Evolutionary conservation across 1,139 yeast genomes (phyloP).

Genomic region (Suhomyces coccinellae): DNA sequence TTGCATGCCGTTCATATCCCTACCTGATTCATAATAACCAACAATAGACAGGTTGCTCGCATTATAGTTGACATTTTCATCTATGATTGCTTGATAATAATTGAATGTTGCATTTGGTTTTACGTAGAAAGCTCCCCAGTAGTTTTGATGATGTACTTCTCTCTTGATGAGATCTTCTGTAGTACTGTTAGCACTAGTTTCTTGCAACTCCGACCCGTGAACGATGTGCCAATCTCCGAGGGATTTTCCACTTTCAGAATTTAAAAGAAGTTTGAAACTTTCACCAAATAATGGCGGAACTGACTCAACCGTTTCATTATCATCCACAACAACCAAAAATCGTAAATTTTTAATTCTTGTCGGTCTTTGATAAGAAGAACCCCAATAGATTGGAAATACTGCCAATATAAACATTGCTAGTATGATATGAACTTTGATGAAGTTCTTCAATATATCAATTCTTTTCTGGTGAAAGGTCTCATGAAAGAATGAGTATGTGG

Average conservation of each 20-base stretch:
- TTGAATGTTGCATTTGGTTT: conserved; percentile 31
- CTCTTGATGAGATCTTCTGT: conserved; percentile 27
- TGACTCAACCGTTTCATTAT: conserved; percentile 29
- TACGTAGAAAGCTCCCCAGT: conserved; percentile 47
- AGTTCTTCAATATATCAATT: conserved; percentile 16
- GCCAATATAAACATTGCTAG: conserved; percentile 34
- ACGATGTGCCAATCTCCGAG: conserved; percentile 26
- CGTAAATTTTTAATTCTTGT: conserved; percentile 32
- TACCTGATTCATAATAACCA: conserved; percentile 42
- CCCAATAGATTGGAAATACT: conserved; percentile 46
- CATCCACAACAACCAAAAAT: conserved; percentile 45
- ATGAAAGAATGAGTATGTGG: conserved; percentile 28
- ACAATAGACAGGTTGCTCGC: conserved; percentile 26
- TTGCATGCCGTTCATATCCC: conserved; percentile 37
- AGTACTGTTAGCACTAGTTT: conserved; percentile 19
- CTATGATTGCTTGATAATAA: conserved; percentile 28
- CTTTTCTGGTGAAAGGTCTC: conserved; percentile 25
- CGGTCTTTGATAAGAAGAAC: conserved; percentile 36
- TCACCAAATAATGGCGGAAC: conserved; percentile 36
- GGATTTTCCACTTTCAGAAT: conserved; percentile 19
- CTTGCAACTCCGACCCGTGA: conserved; percentile 16
- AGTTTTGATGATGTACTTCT: conserved; percentile 45
- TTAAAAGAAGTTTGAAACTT: conserved; percentile 21
- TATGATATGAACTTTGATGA: conserved; percentile 16
- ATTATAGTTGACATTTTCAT: conserved; percentile 29